Base-by-base conservation (phyloP, 106 monocot species). In the Phalaenopsis aphrodite region DNA sequence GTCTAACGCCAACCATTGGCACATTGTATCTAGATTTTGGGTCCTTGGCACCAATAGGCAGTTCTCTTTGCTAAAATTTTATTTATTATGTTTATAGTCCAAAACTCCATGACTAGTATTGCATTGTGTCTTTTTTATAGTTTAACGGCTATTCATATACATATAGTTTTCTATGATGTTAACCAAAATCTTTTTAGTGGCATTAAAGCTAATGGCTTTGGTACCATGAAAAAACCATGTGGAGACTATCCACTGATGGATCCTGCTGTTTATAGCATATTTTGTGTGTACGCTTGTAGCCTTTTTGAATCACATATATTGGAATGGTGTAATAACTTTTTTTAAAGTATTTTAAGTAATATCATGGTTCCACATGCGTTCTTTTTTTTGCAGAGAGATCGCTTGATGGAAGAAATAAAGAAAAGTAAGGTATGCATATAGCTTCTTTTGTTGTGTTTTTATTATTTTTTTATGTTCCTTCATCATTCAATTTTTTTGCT, bases 401-500 rank as follows among this genome's bases (percentile, higher is more conserved):
- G 14, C 42, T 74, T 74, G 74, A 5, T 74, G 16, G 43, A 74
- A 45, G 74, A 74, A 74, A 45, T 74, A 74, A 74, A 45, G 41
- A 42, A 43, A 18, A 43, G 16, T 1, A 74, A 74, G 74, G 74
- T 74, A 74, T 69, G 69, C 69, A 69, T 3, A 39, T 69, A 4
- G 39, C n/a, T 69, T 69, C 69, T 69, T 69, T 21, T 39, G 11
- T 39, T 2, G 39, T 12, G 1, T 69, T 69, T 10, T 15, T 11
- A 52, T 2, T 14, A 2, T 52, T 45, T 52, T 52, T 52, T 52
- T 45, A 3, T 45, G 3, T 12, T 52, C 11, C 14, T 52, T 12
- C 14, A 12, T 52, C 52, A 52, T 52, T 10, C 12, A 14, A 14
- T 10, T 12, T 12, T 14, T 12, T 52, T 52, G 14, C 12, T 52